Base-by-base conservation (phyloP, 176 grass and related monocot genomes). In the Saccharum officinarum region DNA sequence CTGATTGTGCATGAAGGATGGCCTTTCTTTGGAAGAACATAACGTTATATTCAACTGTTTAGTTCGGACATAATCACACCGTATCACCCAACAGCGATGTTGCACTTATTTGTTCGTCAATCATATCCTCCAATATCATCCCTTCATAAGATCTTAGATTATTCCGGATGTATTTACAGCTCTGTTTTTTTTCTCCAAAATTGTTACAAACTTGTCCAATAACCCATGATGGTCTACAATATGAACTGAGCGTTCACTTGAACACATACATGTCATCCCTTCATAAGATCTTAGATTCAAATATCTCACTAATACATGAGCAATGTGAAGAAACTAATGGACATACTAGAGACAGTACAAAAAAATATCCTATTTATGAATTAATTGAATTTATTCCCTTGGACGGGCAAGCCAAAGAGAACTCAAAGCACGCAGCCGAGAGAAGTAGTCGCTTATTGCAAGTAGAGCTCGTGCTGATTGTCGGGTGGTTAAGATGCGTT, bases 391-490 rank as follows among this genome's bases (percentile, higher is more conserved):
- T 94, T 91, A 97, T 89, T 94, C 94, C 13, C 84, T 83, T 65
- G 94, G 94, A 26, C 92, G 92, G 40, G 94, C 94, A 69, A 91
- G 88, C 94, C 94, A 97, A 74, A 97, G 94, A 78, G 94, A 97
- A 68, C 94, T 97, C 76, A 97, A 70, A 46, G 92, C 94, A 49
- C 92, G 94, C 55, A 97, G 86, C 30, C 92, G 74, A 3, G 92
- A 94, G 76, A 94, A 92, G 88, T 94, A 97, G 45, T 97, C 94
- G 10, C 89, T 91, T 82, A 97, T 94, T 63, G 94, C 92, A 90
- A 97, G 94, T 40, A 97, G 86, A 50, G 94, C 94, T 72, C 92
- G 87, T 74, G 94, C 94, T n/a, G 92, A 92, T 46, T 97, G 94
- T 6, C 92, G 94, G 80, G 89, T 92, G 13, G 94, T 97, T 82